phyloP scores from a whole-genome alignment of 768 basidiomycete genomes.

The Phanerochaete sordida region DNA sequence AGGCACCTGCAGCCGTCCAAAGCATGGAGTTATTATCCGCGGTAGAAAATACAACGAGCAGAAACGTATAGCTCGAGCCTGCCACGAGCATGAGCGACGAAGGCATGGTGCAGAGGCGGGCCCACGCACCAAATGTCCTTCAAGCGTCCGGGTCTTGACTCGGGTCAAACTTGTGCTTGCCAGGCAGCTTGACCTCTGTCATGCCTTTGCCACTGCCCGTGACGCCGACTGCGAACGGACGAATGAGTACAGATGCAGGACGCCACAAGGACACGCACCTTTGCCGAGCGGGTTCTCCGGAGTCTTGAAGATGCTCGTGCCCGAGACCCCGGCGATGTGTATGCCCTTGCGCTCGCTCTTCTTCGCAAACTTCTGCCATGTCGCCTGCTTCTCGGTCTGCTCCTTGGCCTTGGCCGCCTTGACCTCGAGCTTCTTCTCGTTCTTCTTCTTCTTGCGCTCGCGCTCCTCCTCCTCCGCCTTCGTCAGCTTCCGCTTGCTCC shows the following conservation, averaged over 20 bases:
- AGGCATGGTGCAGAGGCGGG: background rate
- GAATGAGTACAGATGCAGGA: background rate
- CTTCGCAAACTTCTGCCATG: constrained; percentile 95
- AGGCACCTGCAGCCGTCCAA: background rate
- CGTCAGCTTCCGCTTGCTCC: constrained; percentile 73
- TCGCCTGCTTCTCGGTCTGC: constrained; percentile 76
- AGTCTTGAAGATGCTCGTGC: constrained; percentile 92
- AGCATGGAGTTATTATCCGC: constrained; percentile 2
- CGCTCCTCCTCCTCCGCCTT: constrained; percentile 84
- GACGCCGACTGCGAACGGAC: constrained; percentile 65
- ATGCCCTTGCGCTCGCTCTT: constrained; percentile 92
- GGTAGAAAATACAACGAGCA: background rate
- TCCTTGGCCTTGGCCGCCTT: constrained; percentile 87
- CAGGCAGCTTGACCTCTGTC: constrained; percentile 66
- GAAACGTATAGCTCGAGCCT: background rate
- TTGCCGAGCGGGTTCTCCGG: constrained; percentile 87
- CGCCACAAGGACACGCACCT: constrained; percentile 47
- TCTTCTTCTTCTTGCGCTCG: constrained; percentile 91
- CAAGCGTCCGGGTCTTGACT: background rate
- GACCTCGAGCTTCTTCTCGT: constrained; percentile 87
- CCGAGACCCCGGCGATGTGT: constrained; percentile 82
- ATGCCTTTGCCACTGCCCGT: constrained; percentile 88
- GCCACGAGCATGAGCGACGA: background rate
- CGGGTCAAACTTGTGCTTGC: constrained; percentile 71
- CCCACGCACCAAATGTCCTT: background rate